Percentiles rank a stretch among this genome's conserved stretches.
phyloP scores from a whole-genome alignment of 257 asterid genomes.

The Salvia hispanica region DNA sequence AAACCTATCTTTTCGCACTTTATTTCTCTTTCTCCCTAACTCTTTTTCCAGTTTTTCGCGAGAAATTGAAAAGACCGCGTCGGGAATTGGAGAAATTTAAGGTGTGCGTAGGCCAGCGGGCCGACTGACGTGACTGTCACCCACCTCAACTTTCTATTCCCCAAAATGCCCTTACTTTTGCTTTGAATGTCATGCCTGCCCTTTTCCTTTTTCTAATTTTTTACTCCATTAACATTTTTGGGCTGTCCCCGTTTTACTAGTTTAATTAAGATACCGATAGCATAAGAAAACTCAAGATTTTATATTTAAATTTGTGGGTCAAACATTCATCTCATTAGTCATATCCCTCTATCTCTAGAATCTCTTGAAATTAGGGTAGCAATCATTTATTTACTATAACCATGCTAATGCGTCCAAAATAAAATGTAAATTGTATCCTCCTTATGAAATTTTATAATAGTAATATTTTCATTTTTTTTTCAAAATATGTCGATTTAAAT shows the following conservation, averaged over 20 bases:
- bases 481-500: too few relatives aligned
- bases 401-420: too few relatives aligned
- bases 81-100: slow-evolving; percentile 34
- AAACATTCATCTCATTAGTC: too few relatives aligned
- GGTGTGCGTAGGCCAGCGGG: slow-evolving; percentile 27
- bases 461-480: too few relatives aligned
- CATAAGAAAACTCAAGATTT: background rate
- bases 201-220: background rate
- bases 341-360: too few relatives aligned
- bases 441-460: too few relatives aligned
- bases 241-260: slow-evolving; percentile 1
- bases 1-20: slow-evolving; percentile 5
- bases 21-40: background rate
- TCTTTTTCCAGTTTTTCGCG: background rate
- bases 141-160: slow-evolving; percentile 29
- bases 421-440: too few relatives aligned
- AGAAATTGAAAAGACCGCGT: slow-evolving; percentile 21
- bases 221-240: background rate
- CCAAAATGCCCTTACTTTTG: slow-evolving; percentile 16
- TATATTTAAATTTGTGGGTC: too few relatives aligned
- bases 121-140: slow-evolving; percentile 48
- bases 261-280: background rate
- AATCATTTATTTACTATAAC: too few relatives aligned
- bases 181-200: slow-evolving; percentile 22
- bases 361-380: too few relatives aligned